Conservation (phyloP, 352 stramenopile species). For the Globisporangium spiculum region DNA sequence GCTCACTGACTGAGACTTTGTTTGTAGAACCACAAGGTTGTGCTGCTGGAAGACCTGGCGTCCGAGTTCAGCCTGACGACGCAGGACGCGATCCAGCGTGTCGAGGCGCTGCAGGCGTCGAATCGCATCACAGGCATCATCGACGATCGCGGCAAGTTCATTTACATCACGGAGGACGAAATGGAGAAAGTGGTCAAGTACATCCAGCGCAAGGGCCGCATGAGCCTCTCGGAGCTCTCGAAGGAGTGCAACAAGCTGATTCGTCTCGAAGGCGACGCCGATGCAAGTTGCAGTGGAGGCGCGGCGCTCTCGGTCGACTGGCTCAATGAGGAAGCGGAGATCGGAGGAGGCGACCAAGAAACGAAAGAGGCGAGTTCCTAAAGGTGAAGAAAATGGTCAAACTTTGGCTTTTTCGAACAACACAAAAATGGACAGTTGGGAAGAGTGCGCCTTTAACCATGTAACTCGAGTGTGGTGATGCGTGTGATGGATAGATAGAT, state of each 20-base stretch:
- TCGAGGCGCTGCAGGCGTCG: constrained; percentile 47
- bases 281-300: constrained; percentile 5
- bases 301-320: constrained; percentile 25
- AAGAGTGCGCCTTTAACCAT: not conserved
- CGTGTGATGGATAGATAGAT: constrained; percentile 9
- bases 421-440: not conserved
- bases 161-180: constrained; percentile 75
- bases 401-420: not conserved
- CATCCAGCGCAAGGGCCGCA: constrained; percentile 60
- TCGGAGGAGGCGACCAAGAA: not conserved
- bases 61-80: constrained; percentile 64
- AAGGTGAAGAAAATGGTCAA: not conserved
- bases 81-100: constrained; percentile 61
- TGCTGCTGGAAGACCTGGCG: constrained; percentile 71
- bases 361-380: constrained; percentile 7
- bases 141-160: constrained; percentile 80
- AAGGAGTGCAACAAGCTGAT: constrained; percentile 84
- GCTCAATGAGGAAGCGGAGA: constrained; percentile 39
- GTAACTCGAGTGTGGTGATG: not conserved
- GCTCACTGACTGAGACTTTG: not conserved
- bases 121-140: constrained; percentile 72
- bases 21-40: constrained; percentile 58
- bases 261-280: constrained; percentile 43
- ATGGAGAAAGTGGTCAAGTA: constrained; percentile 76
- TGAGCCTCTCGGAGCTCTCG: constrained; percentile 58